phyloP scores from a whole-genome alignment of 2,329 filamentous ascomycete genomes.

The Talaromyces atroroseus region DNA sequence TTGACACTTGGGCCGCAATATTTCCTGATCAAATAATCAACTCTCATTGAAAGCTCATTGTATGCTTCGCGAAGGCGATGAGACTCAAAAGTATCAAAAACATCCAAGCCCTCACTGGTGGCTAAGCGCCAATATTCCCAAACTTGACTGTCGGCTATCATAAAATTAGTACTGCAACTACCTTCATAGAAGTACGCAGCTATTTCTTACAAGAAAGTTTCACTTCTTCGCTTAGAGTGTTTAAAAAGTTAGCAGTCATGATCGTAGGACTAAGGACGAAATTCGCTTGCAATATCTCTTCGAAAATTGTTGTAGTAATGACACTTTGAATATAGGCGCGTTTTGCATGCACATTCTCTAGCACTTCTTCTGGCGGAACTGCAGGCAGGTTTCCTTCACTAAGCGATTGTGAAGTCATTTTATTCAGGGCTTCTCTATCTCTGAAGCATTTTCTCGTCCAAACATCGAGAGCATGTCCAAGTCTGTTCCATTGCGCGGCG shows the following conservation, averaged over 20 bases:
- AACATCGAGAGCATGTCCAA: slow-evolving; percentile 13
- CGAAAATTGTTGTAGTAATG: neutral
- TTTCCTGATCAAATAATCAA: neutral
- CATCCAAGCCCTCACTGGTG: slow-evolving; percentile 15
- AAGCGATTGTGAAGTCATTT: neutral
- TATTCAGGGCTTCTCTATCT: neutral
- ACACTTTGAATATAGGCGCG: neutral
- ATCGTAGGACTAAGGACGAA: neutral
- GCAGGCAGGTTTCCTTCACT: neutral
- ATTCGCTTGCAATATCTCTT: neutral
- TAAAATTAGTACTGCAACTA: neutral
- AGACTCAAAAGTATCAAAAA: neutral
- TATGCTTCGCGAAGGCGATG: neutral
- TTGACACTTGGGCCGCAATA: neutral
- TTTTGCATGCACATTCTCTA: neutral
- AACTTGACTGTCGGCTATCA: slow-evolving; percentile 13
- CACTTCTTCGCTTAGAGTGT: neutral
- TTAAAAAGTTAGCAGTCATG: neutral
- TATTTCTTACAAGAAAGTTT: slow-evolving; percentile 9
- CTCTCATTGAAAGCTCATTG: neutral
- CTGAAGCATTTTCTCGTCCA: slow-evolving; percentile 17
- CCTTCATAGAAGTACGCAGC: neutral
- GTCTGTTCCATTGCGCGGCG: slow-evolving; percentile 6
- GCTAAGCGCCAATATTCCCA: slow-evolving; percentile 19
- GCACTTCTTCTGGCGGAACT: neutral